Percentiles rank a stretch among this genome's conserved stretches.
Conservation (phyloP, 2,329 filamentous ascomycete species). For the Aspergillus japonicus region DNA sequence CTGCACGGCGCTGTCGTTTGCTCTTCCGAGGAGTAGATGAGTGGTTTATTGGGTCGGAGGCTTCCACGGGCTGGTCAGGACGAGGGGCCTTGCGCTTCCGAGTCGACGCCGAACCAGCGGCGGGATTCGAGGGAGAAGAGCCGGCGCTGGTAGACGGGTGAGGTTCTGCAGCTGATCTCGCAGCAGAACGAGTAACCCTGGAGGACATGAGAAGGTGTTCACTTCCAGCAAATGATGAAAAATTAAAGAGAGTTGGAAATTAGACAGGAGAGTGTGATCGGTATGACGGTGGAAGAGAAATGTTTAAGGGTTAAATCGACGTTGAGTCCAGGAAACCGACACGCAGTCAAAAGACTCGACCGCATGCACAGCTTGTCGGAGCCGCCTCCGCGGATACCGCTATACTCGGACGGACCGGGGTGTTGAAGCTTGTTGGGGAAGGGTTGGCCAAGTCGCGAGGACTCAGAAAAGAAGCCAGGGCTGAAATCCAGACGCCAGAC, state of each 20-base stretch:
- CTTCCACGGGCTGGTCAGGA: constrained; percentile 47
- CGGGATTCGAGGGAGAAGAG: constrained; percentile 39
- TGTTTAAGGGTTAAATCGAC: not conserved
- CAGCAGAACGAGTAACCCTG: constrained; percentile 94
- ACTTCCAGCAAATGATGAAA: constrained; percentile 20
- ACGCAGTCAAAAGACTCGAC: not conserved
- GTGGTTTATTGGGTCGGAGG: constrained; percentile 32
- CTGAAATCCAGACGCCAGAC: not conserved
- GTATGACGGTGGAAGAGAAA: not conserved
- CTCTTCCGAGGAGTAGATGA: constrained; percentile 55
- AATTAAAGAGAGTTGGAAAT: constrained; percentile 9
- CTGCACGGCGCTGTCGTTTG: constrained; percentile 69
- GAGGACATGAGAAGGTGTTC: constrained; percentile 77
- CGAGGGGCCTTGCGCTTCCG: constrained; percentile 75
- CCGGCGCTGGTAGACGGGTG: constrained; percentile 44
- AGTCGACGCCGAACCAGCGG: constrained; percentile 50
- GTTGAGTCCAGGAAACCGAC: not conserved
- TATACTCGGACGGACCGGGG: not conserved
- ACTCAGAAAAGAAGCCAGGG: not conserved
- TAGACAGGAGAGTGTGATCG: constrained; percentile 9
- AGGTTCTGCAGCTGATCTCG: constrained; percentile 76
- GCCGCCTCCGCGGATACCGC: not conserved
- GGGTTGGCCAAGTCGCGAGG: not conserved
- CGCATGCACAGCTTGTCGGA: not conserved
- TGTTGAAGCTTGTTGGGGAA: not conserved